Evolutionary conservation across 345 rosid species (phyloP), one percentile per base, ranked within the genome.

Genomic region (Populus pruinosa): DNA sequence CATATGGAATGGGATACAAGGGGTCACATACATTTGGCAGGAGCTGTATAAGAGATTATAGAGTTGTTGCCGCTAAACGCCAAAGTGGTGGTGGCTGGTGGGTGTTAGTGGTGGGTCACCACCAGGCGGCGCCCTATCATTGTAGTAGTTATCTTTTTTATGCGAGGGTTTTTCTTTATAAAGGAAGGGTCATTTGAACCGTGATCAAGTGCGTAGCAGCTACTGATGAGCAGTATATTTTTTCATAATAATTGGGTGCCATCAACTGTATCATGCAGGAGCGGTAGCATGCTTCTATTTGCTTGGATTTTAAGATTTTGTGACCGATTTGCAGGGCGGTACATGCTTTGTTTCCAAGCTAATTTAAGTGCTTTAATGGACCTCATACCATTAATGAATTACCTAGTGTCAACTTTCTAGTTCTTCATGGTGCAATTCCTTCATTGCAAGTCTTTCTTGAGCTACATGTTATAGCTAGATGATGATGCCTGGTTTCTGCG

Each of bases 31-130:
- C 63, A n/a, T 3, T 41, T 10, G 29, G 14, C 23, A 59, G 59
- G n/a, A 53, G 59, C 59, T 53, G 9, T 2, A 20, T 17, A 10
- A 18, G 39, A 29, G 23, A 29, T 2, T 11, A 50, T 72, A 73
- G 67, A 36, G 35, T 36, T 56, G 76, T 21, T 59, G 76, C 63
- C 76, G 59, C 64, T n/a, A 62, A 63, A 25, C 69, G 43, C 76
- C 69, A 41, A 23, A 27, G 69, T 62, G 76, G 76, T 27, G 76
- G 76, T 31, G 76, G 29, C 4, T 41, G 76, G 76, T 44, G 56
- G 63, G 68, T 8, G 67, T 36, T 0, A 27, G 59, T 62, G 77
- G 77, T 63, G 69, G 77, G 77, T 17, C 8, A 62, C 77, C 69
- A 74, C 77, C 69, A 43, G 69, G 69, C 77, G 69, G 69, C 77